These are phyloP conservation scores for Cicer arietinum DNA, from an alignment of 306 rosid genomes.

Conservation along the genomic window DNA sequence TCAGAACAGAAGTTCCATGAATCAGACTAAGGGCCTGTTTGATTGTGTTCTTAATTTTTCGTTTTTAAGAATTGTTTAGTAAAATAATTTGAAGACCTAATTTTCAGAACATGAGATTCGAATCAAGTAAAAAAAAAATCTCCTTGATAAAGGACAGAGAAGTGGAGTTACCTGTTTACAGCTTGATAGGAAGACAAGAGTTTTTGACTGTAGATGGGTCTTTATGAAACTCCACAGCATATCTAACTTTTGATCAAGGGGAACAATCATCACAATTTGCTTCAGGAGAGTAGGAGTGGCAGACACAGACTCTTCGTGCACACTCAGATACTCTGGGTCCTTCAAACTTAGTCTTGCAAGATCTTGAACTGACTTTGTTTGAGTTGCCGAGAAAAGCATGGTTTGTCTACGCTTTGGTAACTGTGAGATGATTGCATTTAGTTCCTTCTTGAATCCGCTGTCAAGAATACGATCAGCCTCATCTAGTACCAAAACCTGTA, in stretches of 20 bases:
- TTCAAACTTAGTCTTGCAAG: constrained; percentile 95
- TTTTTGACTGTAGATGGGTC: constrained; percentile 79
- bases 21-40: constrained; percentile 4
- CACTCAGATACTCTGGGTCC: constrained; percentile 95
- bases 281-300: constrained; percentile 83
- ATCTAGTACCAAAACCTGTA: constrained; percentile 90
- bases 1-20: not conserved
- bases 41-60: not conserved
- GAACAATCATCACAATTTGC: constrained; percentile 79
- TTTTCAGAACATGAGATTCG: constrained; percentile 26
- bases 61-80: not conserved
- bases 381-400: constrained; percentile 93
- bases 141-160: constrained; percentile 23
- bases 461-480: constrained; percentile 97
- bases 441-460: constrained; percentile 68
- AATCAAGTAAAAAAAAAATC: constrained; percentile 8
- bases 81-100: not conserved
- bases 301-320: constrained; percentile 80
- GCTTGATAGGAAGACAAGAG: constrained; percentile 83
- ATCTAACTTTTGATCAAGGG: constrained; percentile 80
- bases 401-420: constrained; percentile 90
- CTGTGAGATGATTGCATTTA: constrained; percentile 88
- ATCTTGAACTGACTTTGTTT: constrained; percentile 83
- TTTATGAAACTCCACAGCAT: constrained; percentile 95
- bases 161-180: constrained; percentile 74